Base-by-base conservation (phyloP, 2,329 filamentous ascomycete species). In the Xylaria arbuscula region DNA sequence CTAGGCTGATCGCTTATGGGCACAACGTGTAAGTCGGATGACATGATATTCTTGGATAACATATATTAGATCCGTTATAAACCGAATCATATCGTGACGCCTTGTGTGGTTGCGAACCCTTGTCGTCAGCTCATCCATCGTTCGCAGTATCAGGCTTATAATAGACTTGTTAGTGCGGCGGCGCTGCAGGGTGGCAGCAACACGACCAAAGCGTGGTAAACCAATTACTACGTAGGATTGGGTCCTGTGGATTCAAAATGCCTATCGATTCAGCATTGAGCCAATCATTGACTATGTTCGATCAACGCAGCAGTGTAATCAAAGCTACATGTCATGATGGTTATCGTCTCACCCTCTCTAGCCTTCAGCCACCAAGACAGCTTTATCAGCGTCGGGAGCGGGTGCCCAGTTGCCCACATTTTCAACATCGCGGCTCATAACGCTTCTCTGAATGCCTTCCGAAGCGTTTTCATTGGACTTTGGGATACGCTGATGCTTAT, bases 91-190 rank as follows among this genome's bases (percentile, higher is more conserved):
- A 45, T 45, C 40, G 40, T 45, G 40, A 45, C 40, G n/a, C 40
- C 40, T 17, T 17, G 17, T 45, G 40, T 45, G 40, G 40, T 45
- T 17, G 15, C 40, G 15, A 28, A 45, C 40, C 40, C 40, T n/a
- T 45, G 40, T 45, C 40, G n/a, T 45, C 40, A 45, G 40, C 40
- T 45, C 40, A 45, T 45, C 40, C 40, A 45, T 45, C 40, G 40
- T 17, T 45, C 40, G 40, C 40, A 15, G 40, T 17, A 45, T 45
- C 40, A 45, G n/a, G 40, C 40, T 45, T 45, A 45, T 45, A 45
- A 45, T 45, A 45, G 40, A 45, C 40, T 45, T 45, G 40, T n/a
- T 45, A 17, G 40, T n/a, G 7, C 40, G n/a, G 40, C 40, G 17
- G 40, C 40, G 40, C 40, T 13, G 40, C 40, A 45, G 40, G n/a